Base-by-base conservation (phyloP, 2,329 filamentous ascomycete species). In the Dactylellina cionopaga region DNA sequence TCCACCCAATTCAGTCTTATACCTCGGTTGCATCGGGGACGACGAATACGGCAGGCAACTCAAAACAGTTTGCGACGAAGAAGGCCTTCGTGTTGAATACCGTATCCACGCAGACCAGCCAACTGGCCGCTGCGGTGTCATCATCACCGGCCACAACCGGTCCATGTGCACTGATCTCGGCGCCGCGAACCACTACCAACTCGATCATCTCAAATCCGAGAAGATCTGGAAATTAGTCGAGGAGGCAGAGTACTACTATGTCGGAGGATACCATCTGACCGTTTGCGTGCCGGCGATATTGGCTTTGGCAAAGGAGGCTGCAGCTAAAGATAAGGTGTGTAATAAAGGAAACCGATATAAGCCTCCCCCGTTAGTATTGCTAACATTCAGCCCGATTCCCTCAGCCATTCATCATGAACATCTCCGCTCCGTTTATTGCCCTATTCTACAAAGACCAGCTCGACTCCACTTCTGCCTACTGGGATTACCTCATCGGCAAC, bases 381-480 rank as follows among this genome's bases (percentile, higher is more conserved):
- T 15, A 22, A 41, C 19, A 17, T 9, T 24, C n/a, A n/a, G n/a
- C n/a, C n/a, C n/a, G n/a, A n/a, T n/a, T n/a, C n/a, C n/a, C n/a
- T n/a, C n/a, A 56, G 15, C 27, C 46, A 19, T 73, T 73, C 41
- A 17, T 65, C 9, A 88, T 99, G 77, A 96, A 92, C 77, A 88
- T 99, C 74, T 95, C 92, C 55, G 95, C 95, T 5, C 95, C 95
- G 71, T 99, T 99, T 85, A 96, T 99, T 79, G 85, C 90, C 37
- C 90, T 96, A 80, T 96, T 97, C 87, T 99, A 98, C 90, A 97
- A 97, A 86, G 93, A 97, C 52, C 90, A 88, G 76, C 87, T 99
- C 49, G 92, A 96, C 82, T 89, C 88, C 78, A 90, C 91, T 60
- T 85, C 92, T 58, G 90, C 91, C 27, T 97, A 96, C 87, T 96